A percentile compares a stretch with the other conserved stretches of the same genome.
phyloP scores from a whole-genome alignment of 2,329 filamentous ascomycete species.

The Talaromyces funiculosus region DNA sequence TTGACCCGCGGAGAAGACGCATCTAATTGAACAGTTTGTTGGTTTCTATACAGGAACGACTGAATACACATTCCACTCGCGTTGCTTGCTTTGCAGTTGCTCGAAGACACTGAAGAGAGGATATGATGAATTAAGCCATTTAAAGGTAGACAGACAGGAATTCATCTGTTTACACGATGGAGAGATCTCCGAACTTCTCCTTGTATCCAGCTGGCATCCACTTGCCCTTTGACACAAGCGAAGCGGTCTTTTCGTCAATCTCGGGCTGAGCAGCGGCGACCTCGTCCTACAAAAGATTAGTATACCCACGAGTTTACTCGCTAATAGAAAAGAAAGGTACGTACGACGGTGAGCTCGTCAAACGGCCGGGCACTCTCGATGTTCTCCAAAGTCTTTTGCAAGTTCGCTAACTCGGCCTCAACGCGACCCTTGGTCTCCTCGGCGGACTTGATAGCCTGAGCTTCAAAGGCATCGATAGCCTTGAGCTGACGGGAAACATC shows the following conservation, averaged over 20 bases:
- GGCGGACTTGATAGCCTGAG: conserved; percentile 92
- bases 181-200: conserved; percentile 99
- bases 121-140: background rate
- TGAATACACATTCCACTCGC: conserved; percentile 17
- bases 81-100: conserved; percentile 13
- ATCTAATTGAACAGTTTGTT: conserved; percentile 28
- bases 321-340: conserved; percentile 39
- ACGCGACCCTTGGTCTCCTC: conserved; percentile 96
- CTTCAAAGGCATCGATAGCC: conserved; percentile 96
- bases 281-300: conserved; percentile 63
- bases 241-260: conserved; percentile 92
- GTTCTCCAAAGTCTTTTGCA: conserved; percentile 92
- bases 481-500: conserved; percentile 92
- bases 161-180: conserved; percentile 64
- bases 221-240: conserved; percentile 95
- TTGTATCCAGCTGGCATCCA: conserved; percentile 99
- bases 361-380: conserved; percentile 95
- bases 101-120: background rate
- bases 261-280: conserved; percentile 89
- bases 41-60: conserved; percentile 36
- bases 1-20: conserved; percentile 3
- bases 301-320: background rate
- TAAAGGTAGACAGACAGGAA: background rate
- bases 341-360: conserved; percentile 93
- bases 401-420: conserved; percentile 86